A percentile compares a stretch with the other conserved stretches of the same genome.
These are phyloP conservation scores for Arabidopsis arenosa DNA, from an alignment of 345 rosid genomes.

Conservation along the genomic window DNA sequence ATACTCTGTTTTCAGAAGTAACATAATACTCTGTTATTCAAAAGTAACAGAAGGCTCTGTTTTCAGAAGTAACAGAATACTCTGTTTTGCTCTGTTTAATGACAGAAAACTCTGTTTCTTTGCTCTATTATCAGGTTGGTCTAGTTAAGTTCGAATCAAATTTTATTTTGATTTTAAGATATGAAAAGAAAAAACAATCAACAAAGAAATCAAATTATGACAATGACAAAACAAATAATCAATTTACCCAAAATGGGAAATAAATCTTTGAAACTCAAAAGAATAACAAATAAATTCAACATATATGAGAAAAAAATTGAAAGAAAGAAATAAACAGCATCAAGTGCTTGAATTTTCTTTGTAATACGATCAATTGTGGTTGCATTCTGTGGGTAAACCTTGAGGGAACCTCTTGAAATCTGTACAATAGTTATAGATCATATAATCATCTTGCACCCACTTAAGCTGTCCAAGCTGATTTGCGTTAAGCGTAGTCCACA, in stretches of 20 bases:
- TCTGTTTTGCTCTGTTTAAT: neutral
- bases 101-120: neutral
- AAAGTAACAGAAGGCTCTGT: constrained; percentile 1
- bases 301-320: neutral
- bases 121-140: neutral
- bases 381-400: constrained; percentile 57
- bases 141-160: neutral
- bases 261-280: constrained; percentile 10
- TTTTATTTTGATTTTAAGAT: neutral
- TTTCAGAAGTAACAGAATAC: neutral
- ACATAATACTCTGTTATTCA: too few species aligned
- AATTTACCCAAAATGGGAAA: constrained; percentile 14
- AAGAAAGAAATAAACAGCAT: neutral
- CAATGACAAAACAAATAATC: neutral
- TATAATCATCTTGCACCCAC: constrained; percentile 59
- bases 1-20: neutral
- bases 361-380: constrained; percentile 25
- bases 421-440: constrained; percentile 60
- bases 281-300: constrained; percentile 12
- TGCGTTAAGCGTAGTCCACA: constrained; percentile 50
- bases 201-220: neutral
- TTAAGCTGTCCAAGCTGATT: constrained; percentile 46
- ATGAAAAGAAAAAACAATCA: neutral
- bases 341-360: neutral
- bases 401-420: constrained; percentile 56